Evolutionary conservation across 1,284 basidiomycete species (phyloP).

Genomic region (Rhodotorula glutinis): DNA sequence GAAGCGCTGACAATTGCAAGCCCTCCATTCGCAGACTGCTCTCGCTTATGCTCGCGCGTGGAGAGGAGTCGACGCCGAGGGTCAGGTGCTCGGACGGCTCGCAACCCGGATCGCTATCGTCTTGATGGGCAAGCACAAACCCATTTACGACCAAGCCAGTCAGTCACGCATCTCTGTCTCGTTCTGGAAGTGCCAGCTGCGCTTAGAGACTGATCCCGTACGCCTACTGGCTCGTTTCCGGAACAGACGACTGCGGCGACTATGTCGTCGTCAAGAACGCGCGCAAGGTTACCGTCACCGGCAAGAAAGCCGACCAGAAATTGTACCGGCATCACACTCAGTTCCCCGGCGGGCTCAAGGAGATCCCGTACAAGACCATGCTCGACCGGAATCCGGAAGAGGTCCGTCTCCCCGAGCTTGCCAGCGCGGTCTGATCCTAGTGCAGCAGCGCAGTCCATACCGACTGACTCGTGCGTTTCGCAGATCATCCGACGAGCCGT

Average conservation of each 20-base stretch:
- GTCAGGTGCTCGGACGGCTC: conserved; percentile 85
- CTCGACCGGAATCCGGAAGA: conserved; percentile 84
- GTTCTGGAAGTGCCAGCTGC: background rate
- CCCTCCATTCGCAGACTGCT: conserved; percentile 63
- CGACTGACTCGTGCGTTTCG: background rate
- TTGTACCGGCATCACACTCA: conserved; percentile 87
- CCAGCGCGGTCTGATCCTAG: too few relatives aligned
- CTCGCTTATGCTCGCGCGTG: conserved; percentile 89
- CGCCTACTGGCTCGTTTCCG: background rate
- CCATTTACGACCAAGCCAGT: conserved; percentile 90
- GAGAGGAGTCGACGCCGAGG: conserved; percentile 91
- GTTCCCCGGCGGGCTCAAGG: conserved; percentile 91
- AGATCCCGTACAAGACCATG: conserved; percentile 77
- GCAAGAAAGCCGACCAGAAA: conserved; percentile 81
- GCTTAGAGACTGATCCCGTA: background rate
- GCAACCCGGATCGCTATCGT: conserved; percentile 90
- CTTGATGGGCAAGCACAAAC: conserved; percentile 99
- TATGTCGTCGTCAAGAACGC: conserved; percentile 96
- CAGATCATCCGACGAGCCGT: conserved; percentile 94
- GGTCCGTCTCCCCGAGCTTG: conserved; percentile 59
- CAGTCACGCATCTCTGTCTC: conserved; percentile 44
- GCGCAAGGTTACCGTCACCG: conserved; percentile 77
- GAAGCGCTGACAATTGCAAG: background rate
- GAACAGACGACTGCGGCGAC: conserved; percentile 94
- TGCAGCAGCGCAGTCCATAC: too few relatives aligned